Conservation (phyloP, 306 rosid species). For the Canavalia ensiformis region DNA sequence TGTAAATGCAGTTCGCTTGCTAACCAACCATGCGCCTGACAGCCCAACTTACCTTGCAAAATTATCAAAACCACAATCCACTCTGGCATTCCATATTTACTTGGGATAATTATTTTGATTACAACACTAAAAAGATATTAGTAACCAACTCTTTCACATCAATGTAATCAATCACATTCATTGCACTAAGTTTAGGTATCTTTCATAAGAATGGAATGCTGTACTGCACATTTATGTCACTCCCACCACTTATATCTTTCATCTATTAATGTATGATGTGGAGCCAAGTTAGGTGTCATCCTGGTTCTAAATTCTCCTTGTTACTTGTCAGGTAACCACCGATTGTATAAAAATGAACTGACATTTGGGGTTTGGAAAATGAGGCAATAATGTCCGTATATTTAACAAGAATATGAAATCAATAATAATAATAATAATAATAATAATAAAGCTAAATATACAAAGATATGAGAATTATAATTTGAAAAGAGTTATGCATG, state of each 20-base stretch:
- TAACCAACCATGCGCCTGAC: neutral
- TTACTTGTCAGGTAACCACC: too few species aligned
- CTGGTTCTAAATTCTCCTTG: too few species aligned
- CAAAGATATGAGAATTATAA: too few species aligned
- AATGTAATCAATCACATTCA: neutral
- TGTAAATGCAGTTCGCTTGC: neutral
- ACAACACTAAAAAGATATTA: neutral
- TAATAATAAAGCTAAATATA: too few species aligned
- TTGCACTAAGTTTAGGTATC: neutral
- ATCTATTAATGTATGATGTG: neutral
- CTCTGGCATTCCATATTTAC: neutral
- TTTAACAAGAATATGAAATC: too few species aligned
- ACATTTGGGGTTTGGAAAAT: too few species aligned
- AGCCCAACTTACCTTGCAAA: constrained; percentile 7
- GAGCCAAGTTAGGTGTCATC: too few species aligned
- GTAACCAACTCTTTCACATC: neutral
- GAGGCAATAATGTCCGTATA: too few species aligned
- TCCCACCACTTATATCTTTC: neutral
- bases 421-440: too few species aligned
- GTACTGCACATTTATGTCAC: neutral
- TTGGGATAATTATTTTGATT: neutral
- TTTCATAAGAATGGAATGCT: neutral
- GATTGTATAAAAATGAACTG: too few species aligned
- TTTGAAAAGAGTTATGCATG: too few species aligned
- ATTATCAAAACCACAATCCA: neutral